Evolutionary conservation across 1,284 basidiomycete species (phyloP).

Genomic region (Trichosporon sp.): DNA sequence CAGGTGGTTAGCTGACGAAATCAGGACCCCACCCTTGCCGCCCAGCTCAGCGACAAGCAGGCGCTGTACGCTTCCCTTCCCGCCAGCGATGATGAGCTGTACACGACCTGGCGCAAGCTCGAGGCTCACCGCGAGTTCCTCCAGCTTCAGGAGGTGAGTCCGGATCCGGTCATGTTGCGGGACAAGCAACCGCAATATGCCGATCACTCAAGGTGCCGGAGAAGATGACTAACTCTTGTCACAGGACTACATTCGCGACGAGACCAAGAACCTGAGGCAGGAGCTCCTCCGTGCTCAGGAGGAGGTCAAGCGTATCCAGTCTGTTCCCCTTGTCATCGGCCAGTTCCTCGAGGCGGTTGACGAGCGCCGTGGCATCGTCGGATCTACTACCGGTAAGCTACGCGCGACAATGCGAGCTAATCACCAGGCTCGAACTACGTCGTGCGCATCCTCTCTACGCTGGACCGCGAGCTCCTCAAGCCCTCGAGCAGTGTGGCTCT

Average conservation of each 20-base stretch:
- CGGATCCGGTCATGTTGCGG: too few relatives aligned
- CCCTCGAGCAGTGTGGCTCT: constrained; percentile 95
- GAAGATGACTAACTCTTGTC: neutral
- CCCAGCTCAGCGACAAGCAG: constrained; percentile 80
- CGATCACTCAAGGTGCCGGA: neutral
- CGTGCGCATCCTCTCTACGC: constrained; percentile 91
- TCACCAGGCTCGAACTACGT: constrained; percentile 87
- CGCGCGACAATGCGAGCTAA: neutral
- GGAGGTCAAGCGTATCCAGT: constrained; percentile 99
- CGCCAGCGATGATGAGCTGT: constrained; percentile 78
- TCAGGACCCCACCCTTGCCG: constrained; percentile 84
- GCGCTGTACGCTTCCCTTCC: constrained; percentile 73
- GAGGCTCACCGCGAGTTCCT: constrained; percentile 88
- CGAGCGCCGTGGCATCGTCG: constrained; percentile 94
- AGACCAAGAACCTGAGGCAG: constrained; percentile 94
- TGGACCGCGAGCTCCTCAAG: constrained; percentile 95
- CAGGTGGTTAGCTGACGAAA: neutral
- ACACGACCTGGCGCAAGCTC: constrained; percentile 92
- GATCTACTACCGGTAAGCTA: constrained; percentile 74
- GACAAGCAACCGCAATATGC: neutral
- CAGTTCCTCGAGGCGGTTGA: constrained; percentile 99
- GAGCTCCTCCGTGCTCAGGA: constrained; percentile 98
- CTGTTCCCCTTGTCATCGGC: constrained; percentile 98
- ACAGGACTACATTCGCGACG: constrained; percentile 91
- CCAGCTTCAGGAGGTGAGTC: constrained; percentile 73